These are phyloP conservation scores for Dendrocalamus latiflorus DNA, from an alignment of 202 grass and related monocot genomes.

Conservation along the genomic window DNA sequence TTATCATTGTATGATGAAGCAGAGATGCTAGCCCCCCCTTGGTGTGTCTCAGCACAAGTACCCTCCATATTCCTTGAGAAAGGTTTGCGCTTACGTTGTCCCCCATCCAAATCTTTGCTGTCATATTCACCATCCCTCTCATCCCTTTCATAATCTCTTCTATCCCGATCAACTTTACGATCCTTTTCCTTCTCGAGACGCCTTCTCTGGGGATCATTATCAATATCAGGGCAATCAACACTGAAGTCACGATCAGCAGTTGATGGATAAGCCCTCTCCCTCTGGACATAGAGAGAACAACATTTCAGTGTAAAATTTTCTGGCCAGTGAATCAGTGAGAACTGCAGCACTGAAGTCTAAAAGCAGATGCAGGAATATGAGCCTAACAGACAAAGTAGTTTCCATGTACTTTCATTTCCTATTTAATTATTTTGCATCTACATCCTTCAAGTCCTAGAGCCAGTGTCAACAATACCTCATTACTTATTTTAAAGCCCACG, in stretches of 20 bases:
- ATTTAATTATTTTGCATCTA: not conserved
- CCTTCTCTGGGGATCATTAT: constrained; percentile 70
- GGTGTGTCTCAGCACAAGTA: constrained; percentile 50
- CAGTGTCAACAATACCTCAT: not conserved
- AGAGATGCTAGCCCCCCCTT: constrained; percentile 55
- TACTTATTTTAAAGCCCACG: not conserved
- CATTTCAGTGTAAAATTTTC: not conserved
- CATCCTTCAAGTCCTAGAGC: not conserved
- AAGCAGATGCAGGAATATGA: not conserved
- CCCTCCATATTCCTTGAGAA: constrained; percentile 57
- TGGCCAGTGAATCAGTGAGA: not conserved
- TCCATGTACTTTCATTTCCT: not conserved
- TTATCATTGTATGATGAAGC: constrained; percentile 79
- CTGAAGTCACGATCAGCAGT: constrained; percentile 67
- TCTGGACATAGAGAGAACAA: constrained; percentile 40
- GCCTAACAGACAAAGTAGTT: not conserved
- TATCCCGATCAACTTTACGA: constrained; percentile 65
- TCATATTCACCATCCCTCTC: constrained; percentile 77
- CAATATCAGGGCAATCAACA: constrained; percentile 70
- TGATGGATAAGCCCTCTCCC: constrained; percentile 53
- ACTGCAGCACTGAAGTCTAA: not conserved
- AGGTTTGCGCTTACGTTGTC: constrained; percentile 50
- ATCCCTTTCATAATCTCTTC: constrained; percentile 66
- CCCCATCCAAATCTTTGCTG: constrained; percentile 58
- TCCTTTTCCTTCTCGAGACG: no score